phyloP scores from a whole-genome alignment of 192 early-diverging fungal genomes.

The Podila minutissima region DNA sequence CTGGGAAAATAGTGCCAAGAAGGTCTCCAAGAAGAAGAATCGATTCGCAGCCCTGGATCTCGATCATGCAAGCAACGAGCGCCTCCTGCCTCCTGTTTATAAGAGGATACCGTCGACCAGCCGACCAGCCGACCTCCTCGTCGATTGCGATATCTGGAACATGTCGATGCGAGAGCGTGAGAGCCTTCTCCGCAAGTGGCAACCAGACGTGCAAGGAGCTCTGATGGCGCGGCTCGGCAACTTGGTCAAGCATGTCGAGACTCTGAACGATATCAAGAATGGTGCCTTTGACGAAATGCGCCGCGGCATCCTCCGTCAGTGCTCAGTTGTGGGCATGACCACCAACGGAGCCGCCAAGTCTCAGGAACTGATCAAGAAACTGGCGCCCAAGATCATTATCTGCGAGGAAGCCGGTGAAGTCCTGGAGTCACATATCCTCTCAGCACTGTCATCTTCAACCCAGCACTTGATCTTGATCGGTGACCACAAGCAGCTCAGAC shows the following conservation, averaged over 20 bases:
- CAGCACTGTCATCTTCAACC: slow-evolving; percentile 52
- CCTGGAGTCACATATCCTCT: slow-evolving; percentile 64
- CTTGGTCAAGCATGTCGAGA: slow-evolving; percentile 21
- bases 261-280: neutral
- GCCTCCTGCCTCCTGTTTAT: neutral
- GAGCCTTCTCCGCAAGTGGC: slow-evolving; percentile 53
- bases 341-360: slow-evolving; percentile 68
- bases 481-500: slow-evolving; percentile 52
- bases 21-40: neutral
- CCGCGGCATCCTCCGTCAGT: slow-evolving; percentile 28
- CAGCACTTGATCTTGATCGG: slow-evolving; percentile 69
- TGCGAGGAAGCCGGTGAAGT: slow-evolving; percentile 71
- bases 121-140: slow-evolving; percentile 2
- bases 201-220: slow-evolving; percentile 12
- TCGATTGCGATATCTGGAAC: slow-evolving; percentile 54
- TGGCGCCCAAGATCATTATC: slow-evolving; percentile 62
- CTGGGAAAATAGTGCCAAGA: neutral
- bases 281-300: slow-evolving; percentile 48
- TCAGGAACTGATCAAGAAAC: slow-evolving; percentile 48
- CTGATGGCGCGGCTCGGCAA: slow-evolving; percentile 27
- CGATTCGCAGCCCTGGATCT: neutral
- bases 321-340: slow-evolving; percentile 65
- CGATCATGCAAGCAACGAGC: neutral
- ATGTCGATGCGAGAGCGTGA: slow-evolving; percentile 57
- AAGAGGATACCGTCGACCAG: slow-evolving; percentile 3